Evolutionary conservation across 306 rosid genomes (phyloP).

Genomic region (Malus fusca): DNA sequence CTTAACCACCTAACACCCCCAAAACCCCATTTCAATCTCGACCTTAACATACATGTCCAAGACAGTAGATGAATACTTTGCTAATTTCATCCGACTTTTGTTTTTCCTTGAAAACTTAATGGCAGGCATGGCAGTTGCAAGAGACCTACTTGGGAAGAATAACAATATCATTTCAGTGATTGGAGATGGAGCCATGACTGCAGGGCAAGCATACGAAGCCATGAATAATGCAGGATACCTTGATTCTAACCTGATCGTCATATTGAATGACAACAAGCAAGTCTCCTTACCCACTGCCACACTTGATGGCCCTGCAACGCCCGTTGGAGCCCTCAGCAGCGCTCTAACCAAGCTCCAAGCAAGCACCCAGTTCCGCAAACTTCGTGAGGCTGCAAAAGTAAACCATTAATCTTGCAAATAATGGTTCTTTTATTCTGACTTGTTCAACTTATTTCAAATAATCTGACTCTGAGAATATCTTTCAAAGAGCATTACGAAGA

Average conservation of each 20-base stretch:
- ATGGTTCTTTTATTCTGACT: not conserved
- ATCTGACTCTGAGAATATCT: slow-evolving; percentile 19
- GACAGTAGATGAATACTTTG: not conserved
- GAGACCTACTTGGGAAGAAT: slow-evolving; percentile 76
- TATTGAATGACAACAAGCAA: slow-evolving; percentile 86
- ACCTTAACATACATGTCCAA: not conserved
- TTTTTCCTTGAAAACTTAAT: not conserved
- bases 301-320: slow-evolving; percentile 88
- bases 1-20: not conserved
- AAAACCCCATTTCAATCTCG: not conserved
- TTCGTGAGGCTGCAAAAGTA: slow-evolving; percentile 90
- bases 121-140: slow-evolving; percentile 90
- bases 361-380: slow-evolving; percentile 62
- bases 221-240: slow-evolving; percentile 89
- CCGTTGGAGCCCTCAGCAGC: slow-evolving; percentile 82
- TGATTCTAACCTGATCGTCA: slow-evolving; percentile 70
- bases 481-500: slow-evolving; percentile 46
- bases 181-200: slow-evolving; percentile 97
- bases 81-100: not conserved
- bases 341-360: slow-evolving; percentile 77
- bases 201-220: slow-evolving; percentile 97
- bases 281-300: slow-evolving; percentile 97
- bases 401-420: not conserved
- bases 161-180: slow-evolving; percentile 76
- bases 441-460: slow-evolving; percentile 4